Evolutionary conservation across 129 eudicot genomes (phyloP).

Genomic region (Pseudognaphalium luteoalbum): DNA sequence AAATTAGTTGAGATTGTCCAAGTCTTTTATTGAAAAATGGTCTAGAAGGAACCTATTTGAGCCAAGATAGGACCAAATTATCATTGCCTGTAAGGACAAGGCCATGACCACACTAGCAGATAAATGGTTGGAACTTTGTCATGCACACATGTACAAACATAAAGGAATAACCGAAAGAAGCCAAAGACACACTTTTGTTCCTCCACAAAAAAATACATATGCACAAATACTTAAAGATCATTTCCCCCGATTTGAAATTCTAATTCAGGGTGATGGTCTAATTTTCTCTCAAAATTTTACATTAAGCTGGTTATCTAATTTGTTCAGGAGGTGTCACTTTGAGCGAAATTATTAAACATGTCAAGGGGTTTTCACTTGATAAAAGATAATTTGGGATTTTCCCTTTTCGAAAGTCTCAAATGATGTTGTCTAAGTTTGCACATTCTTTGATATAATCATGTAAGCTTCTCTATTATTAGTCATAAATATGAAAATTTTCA

Average conservation of each 20-base stretch:
- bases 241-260: background rate
- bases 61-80: too few relatives aligned
- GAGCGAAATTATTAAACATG: background rate
- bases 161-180: background rate
- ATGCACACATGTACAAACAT: background rate
- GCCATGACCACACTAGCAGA: too few relatives aligned
- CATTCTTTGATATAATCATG: background rate
- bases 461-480: constrained; percentile 3
- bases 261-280: background rate
- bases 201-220: background rate
- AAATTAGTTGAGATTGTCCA: too few relatives aligned
- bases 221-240: constrained; percentile 5
- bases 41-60: too few relatives aligned
- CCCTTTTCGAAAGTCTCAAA: constrained; percentile 9
- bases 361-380: constrained; percentile 3
- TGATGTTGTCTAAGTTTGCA: background rate
- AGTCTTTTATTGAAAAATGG: too few relatives aligned
- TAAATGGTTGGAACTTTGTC: too few relatives aligned
- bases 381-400: background rate
- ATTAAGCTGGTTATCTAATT: background rate
- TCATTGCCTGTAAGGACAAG: too few relatives aligned
- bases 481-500: background rate
- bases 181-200: background rate
- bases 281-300: background rate
- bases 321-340: background rate